Base-by-base conservation (phyloP, 345 rosid genomes). In the Populus alba region DNA sequence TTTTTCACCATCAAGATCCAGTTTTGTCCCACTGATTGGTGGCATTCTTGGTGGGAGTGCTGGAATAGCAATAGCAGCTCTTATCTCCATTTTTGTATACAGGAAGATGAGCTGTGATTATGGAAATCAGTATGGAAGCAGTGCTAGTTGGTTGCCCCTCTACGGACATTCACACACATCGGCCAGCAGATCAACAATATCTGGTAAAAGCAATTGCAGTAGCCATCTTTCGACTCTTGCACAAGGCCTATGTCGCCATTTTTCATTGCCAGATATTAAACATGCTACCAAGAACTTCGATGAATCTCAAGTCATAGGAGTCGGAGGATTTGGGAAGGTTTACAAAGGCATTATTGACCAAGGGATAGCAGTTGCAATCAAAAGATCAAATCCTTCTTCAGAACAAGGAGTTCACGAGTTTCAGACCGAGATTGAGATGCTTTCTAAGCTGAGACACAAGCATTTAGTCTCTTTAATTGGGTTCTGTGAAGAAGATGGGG, bases 321-420 rank as follows among this genome's bases (percentile, higher is more conserved):
- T 81, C n/a, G 84, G 84, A 73, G 84, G 84, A 73, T 81, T 81
- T 65, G 84, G 84, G n/a, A 81, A 81, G 74, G 84, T 81, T 23
- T 81, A 77, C 71, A 81, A 68, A 68, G 84, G 84, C 6, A 38
- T 77, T 27, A 81, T 81, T n/a, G 84, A 81, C 51, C 80, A 73
- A 68, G 78, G 80, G 61, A 81, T 68, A 62, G 45, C 77, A 69
- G 84, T 81, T 22, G 84, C 84, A 0, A 68, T 81, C 39, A 81
- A 81, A 41, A 68, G 80, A 81, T 81, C 84, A 59, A 81, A 81
- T 70, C 84, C 84, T 20, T 77, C 76, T 66, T 81, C 84, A 45
- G 80, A 77, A 68, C 84, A 81, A 62, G 84, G 84, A 77, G 84
- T 81, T 22, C 43, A 81, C 55, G 84, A 81, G 70, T 81, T 81